Evolutionary conservation across 768 basidiomycete species (phyloP).

Genomic region (Antrodiella citrinella): DNA sequence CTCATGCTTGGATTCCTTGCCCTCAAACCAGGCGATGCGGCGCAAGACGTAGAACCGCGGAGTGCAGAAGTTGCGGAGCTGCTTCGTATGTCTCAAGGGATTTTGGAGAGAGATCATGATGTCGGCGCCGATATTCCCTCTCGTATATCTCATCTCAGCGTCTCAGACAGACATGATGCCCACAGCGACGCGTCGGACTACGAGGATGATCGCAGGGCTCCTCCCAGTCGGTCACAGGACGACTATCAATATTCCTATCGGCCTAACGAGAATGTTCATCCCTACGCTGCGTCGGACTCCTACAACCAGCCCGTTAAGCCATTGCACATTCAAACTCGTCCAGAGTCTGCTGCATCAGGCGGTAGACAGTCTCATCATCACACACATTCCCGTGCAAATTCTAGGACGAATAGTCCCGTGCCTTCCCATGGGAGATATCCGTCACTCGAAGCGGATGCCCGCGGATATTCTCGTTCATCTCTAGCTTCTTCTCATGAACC

Average conservation of each 20-base stretch:
- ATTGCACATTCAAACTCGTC: conserved; percentile 7
- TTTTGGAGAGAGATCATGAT: conserved; percentile 22
- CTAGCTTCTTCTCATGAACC: conserved; percentile 18
- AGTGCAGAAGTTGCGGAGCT: conserved; percentile 52
- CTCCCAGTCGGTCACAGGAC: neutral
- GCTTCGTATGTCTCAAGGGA: conserved; percentile 18
- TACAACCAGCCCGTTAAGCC: conserved; percentile 4
- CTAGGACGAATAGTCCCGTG: conserved; percentile 14
- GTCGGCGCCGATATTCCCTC: conserved; percentile 36
- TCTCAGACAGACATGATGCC: conserved; percentile 38
- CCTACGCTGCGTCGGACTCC: neutral
- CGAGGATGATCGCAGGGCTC: conserved; percentile 21
- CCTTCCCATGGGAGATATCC: conserved; percentile 6
- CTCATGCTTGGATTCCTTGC: conserved; percentile 81
- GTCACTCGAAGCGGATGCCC: conserved; percentile 18
- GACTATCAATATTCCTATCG: conserved; percentile 11
- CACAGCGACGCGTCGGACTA: conserved; percentile 58
- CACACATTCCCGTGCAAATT: conserved; percentile 14
- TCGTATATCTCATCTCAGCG: conserved; percentile 38
- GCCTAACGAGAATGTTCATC: neutral
- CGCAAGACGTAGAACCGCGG: conserved; percentile 55
- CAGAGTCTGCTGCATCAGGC: conserved; percentile 2
- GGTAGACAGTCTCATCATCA: neutral
- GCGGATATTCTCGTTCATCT: conserved; percentile 20
- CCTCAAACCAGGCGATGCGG: conserved; percentile 79